Evolutionary conservation across 2,329 filamentous ascomycete species (phyloP), one percentile per base, ranked within the genome.

Genomic region (Didymellaceae sp.): DNA sequence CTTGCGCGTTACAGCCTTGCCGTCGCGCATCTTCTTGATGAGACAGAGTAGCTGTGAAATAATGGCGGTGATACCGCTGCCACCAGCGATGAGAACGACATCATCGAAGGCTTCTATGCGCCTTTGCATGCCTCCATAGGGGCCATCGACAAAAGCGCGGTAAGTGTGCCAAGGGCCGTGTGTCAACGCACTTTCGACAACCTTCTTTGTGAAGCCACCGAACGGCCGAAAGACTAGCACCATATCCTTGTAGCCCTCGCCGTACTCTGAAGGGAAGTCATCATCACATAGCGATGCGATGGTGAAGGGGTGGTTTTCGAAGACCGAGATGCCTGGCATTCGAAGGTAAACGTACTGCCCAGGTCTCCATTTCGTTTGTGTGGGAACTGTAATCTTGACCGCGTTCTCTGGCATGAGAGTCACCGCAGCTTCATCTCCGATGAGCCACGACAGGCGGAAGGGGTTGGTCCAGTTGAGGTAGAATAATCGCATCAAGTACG

Each of bases 231-330:
- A 97, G 1, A 97, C 90, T 13, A 97, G 78, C 7, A 90, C 88
- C 75, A 95, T 91, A 69, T 97, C 93, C 41, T 91, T 82, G 65
- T 93, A 96, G 42, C 89, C 81, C 60, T 94, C 88, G 21, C 92
- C 92, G 63, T 96, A 96, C 51, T 90, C 88, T 0, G 92, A 96
- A 1, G 91, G 91, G 55, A 97, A 96, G 68, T 96, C 91, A 34
- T 95, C 89, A 67, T 90, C 95, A 74, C 91, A 97, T 6, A 96
- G 81, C 0, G 91, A 97, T 2, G 93, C 86, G 45, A 97, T 92
- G 0, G 94, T 97, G 69, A 97, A 97, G 0, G 93, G 93, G 63
- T 97, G 94, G 62, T 96, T 97, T 60, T 96, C 90, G 51, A 97
- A 86, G 2, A 95, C 73, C 0, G 91, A 92, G 61, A 97, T 91